Evolutionary conservation across 805 yeast genomes (phyloP).

Genomic region (Candida berthetii): DNA sequence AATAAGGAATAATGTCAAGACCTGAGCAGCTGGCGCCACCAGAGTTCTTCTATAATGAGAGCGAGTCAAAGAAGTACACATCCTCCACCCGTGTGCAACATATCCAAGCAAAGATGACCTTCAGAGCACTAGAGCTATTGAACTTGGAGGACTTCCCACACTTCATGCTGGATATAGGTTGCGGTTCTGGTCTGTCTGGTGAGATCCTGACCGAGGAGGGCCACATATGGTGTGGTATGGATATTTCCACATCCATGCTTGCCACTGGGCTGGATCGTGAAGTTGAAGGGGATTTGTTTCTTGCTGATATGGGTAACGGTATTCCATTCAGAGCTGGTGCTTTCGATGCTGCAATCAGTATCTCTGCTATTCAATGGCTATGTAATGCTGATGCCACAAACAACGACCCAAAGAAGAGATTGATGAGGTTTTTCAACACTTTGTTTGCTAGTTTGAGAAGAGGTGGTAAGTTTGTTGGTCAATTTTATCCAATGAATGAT

Average conservation of each 20-base stretch:
- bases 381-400: constrained; percentile 88
- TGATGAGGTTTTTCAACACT: constrained; percentile 79
- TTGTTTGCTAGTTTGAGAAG: constrained; percentile 79
- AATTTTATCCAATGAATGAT: constrained; percentile 91
- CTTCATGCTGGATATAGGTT: constrained; percentile 84
- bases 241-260: constrained; percentile 92
- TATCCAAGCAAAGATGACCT: constrained; percentile 96
- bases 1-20: constrained; percentile 60
- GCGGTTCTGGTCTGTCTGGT: constrained; percentile 96
- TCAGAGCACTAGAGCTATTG: constrained; percentile 83
- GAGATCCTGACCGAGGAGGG: constrained; percentile 93
- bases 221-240: constrained; percentile 94
- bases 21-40: constrained; percentile 98
- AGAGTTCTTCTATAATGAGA: constrained; percentile 87
- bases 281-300: constrained; percentile 86
- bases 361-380: constrained; percentile 96
- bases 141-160: constrained; percentile 63
- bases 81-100: constrained; percentile 95
- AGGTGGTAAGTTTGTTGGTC: constrained; percentile 97
- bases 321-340: constrained; percentile 94
- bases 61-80: constrained; percentile 87
- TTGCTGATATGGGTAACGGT: constrained; percentile 92
- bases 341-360: constrained; percentile 93
- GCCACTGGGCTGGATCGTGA: constrained; percentile 92
- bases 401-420: constrained; percentile 79